Base-by-base conservation (phyloP, 1,284 basidiomycete genomes). In the Dichomitus squalens region DNA sequence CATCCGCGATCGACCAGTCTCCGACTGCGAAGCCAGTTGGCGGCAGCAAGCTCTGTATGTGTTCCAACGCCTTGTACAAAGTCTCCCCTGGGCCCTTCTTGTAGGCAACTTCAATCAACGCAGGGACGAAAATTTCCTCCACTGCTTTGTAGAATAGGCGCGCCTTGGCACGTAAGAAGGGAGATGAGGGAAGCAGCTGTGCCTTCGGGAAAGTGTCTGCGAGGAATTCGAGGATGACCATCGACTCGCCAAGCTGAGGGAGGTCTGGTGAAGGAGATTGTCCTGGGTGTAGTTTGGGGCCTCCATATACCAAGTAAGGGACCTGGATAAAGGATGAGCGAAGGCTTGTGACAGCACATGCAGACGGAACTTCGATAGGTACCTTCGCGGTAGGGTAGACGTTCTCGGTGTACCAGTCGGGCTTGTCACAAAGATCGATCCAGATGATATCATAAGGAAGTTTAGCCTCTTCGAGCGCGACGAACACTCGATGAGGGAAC, bases 191-290 rank as follows among this genome's bases (percentile, higher is more conserved):
- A 11, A 86, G 76, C 14, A 86, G 73, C 2, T 64, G 61, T 0
- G 76, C 72, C 11, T 75, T 64, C 0, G 80, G 83, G 66, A 72
- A 80, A 48, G 83, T 66, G 63, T 87, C 85, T 5, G 81, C 81
- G 55, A 87, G 64, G 72, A 88, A 85, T 66, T 88, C 85, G 52
- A 88, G 71, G 52, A 87, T 76, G 33, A 87, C 76, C 40, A 82
- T 76, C 1, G 85, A 87, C 66, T 89, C 86, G 31, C 12, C 67
- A 51, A 88, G 69, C 69, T 86, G 86, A 52, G 70, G 60, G 0
- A 83, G 83, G 27, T 84, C 79, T 0, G 82, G 77, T 3, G 84
- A 82, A 3, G 84, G 86, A 25, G 38, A 48, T 6, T 79, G 67
- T 43, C 81, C 80, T 0, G 81, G 76, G 14, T 76, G 67, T 4